Evolutionary conservation across 2,329 filamentous ascomycete genomes (phyloP).

Genomic region (Hypomyces rosellus): DNA sequence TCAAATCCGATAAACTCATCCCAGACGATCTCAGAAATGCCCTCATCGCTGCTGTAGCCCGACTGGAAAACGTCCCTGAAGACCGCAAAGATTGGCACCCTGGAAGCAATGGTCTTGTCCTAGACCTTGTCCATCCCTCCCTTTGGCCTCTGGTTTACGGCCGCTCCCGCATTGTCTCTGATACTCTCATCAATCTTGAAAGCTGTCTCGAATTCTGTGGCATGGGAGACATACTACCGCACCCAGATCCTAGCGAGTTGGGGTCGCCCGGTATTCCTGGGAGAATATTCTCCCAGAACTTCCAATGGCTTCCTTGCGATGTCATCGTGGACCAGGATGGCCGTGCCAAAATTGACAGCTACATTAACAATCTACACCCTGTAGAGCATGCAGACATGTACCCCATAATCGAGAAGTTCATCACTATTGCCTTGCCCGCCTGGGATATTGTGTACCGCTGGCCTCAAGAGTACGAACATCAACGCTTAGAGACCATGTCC

Average conservation of each 20-base stretch:
- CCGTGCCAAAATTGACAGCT: constrained; percentile 37
- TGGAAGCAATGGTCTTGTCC: constrained; percentile 47
- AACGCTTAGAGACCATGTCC: too few relatives aligned
- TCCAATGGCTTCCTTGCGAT: constrained; percentile 46
- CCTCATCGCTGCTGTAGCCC: constrained; percentile 37
- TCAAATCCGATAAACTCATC: constrained; percentile 31
- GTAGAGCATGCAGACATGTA: neutral
- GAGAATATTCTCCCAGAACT: constrained; percentile 20
- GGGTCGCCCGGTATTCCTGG: neutral
- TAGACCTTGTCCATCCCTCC: constrained; percentile 59
- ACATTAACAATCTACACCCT: constrained; percentile 50
- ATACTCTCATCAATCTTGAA: constrained; percentile 29
- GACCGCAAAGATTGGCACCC: constrained; percentile 55
- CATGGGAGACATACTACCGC: constrained; percentile 24
- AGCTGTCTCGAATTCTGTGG: constrained; percentile 30
- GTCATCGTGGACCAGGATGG: constrained; percentile 34
- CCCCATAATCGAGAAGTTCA: neutral
- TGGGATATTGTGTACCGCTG: constrained; percentile 6
- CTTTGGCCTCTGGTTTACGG: constrained; percentile 56
- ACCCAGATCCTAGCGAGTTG: neutral
- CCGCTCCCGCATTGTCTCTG: constrained; percentile 28
- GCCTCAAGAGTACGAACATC: neutral
- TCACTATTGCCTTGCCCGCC: constrained; percentile 1
- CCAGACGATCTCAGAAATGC: constrained; percentile 21
- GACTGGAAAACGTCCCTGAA: constrained; percentile 46